Evolutionary conservation across 176 grass and related monocot species (phyloP).

Genomic region (Carex parvula): DNA sequence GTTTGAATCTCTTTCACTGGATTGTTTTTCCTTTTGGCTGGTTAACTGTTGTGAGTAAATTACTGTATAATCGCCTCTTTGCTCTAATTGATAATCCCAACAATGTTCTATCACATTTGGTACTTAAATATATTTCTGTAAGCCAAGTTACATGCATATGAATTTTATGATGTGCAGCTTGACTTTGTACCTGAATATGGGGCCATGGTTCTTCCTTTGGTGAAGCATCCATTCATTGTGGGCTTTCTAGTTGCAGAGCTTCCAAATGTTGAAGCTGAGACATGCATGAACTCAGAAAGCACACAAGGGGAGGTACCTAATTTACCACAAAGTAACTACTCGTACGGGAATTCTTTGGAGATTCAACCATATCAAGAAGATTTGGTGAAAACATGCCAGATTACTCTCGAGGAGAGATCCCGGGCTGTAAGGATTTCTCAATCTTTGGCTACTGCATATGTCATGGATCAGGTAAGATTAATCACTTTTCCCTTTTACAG

Average conservation of each 20-base stretch:
- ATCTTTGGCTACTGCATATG: slow-evolving; percentile 72
- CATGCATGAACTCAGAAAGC: slow-evolving; percentile 14
- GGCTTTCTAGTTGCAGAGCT: slow-evolving; percentile 81
- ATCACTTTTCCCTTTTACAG: not conserved
- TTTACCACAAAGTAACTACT: slow-evolving; percentile 15
- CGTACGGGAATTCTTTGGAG: slow-evolving; percentile 35
- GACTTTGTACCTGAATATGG: slow-evolving; percentile 54
- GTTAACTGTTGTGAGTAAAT: not conserved
- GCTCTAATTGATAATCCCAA: not conserved
- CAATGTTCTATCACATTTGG: not conserved
- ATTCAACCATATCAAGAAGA: slow-evolving; percentile 48
- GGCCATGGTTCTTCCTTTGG: slow-evolving; percentile 66
- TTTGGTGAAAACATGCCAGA: slow-evolving; percentile 36
- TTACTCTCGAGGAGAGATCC: slow-evolving; percentile 51
- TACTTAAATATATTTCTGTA: not conserved
- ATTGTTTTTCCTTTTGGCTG: not conserved
- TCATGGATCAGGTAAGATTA: slow-evolving; percentile 73
- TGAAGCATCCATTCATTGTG: slow-evolving; percentile 85
- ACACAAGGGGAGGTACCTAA: slow-evolving; percentile 27
- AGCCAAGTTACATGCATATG: not conserved
- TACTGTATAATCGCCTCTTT: slow-evolving; percentile 19
- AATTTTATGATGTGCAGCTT: slow-evolving; percentile 33
- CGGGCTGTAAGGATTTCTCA: slow-evolving; percentile 56
- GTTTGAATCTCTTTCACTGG: not conserved
- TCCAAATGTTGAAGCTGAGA: slow-evolving; percentile 40